Conservation (phyloP, 2,329 filamentous ascomycete genomes). For the Colletotrichum godetiae region DNA sequence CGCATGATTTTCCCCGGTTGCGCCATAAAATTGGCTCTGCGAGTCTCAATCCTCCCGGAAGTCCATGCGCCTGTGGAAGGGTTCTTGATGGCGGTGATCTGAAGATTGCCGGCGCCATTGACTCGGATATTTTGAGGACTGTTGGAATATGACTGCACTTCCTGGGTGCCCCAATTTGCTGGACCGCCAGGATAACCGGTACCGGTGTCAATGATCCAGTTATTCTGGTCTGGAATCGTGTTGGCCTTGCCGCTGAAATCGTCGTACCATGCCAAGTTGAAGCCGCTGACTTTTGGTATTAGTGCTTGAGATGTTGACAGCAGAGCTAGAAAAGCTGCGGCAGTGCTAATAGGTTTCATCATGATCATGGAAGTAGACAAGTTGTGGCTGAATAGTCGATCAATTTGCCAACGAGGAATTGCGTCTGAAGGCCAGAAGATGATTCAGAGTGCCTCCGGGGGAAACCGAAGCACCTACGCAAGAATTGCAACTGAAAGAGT, state of each 20-base stretch:
- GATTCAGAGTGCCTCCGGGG: neutral
- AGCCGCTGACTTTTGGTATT: conserved; percentile 42
- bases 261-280: conserved; percentile 54
- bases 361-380: neutral
- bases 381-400: neutral
- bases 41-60: conserved; percentile 55
- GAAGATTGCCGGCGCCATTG: conserved; percentile 59
- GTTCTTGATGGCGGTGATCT: conserved; percentile 55
- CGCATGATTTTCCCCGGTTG: conserved; percentile 48
- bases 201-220: conserved; percentile 57
- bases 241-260: conserved; percentile 52
- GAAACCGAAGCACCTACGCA: neutral
- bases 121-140: conserved; percentile 56
- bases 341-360: neutral
- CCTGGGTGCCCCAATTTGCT: conserved; percentile 58
- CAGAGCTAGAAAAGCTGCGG: neutral
- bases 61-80: conserved; percentile 50
- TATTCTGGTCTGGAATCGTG: conserved; percentile 47
- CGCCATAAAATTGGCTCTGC: conserved; percentile 47
- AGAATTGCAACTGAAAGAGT: neutral
- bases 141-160: conserved; percentile 58
- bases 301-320: neutral
- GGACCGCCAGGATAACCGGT: conserved; percentile 56
- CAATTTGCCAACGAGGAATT: neutral
- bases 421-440: neutral